Evolutionary conservation across 139 green algal species (phyloP), one percentile per base, ranked within the genome.

Genomic region (Trebouxia sp.): DNA sequence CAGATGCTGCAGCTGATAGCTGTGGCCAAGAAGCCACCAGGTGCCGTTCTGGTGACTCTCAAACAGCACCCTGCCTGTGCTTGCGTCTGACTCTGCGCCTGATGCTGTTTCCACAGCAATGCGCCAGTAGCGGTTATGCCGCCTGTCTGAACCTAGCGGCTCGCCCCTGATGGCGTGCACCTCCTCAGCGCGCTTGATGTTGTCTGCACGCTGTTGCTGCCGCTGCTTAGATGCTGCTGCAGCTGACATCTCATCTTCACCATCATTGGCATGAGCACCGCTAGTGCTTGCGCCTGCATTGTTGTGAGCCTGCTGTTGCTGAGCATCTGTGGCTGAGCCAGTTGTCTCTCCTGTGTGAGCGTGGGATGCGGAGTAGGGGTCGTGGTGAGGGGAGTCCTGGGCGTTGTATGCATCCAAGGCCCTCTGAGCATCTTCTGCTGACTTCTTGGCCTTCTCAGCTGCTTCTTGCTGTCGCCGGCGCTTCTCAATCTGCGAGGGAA

Each of bases 71-170:
- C 76, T 47, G 14, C 76, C 76, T 3, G 43, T 22, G 62, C 62
- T 72, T 30, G 38, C 28, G 22, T 62, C 75, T 38, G 50, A 15
- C 55, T 51, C 51, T 55, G 76, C 20, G 11, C 45, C 24, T 28
- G 35, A 12, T 8, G 72, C 38, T 6, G 28, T 22, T 6, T n/a
- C 20, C 0, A 22, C 76, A 24, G 28, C 75, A 53, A 51, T 55
- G 24, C 38, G 51, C 30, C 50, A 80, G 35, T 80, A 50, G 20
- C 51, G 81, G 85, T 96, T 97, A 84, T 90, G 85, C 30, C 94
- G 84, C 26, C 94, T 79, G 87, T 98, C 94, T 74, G 89, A 56
- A 24, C 94, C 94, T 28, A 98, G 79, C 0, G 92, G 89, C 86
- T 92, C 90, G 24, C 80, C 53, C 20, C 90, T 79, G 15, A 86